Conservation (phyloP, 1,284 basidiomycete genomes). For the Trichosporon ovoides region DNA sequence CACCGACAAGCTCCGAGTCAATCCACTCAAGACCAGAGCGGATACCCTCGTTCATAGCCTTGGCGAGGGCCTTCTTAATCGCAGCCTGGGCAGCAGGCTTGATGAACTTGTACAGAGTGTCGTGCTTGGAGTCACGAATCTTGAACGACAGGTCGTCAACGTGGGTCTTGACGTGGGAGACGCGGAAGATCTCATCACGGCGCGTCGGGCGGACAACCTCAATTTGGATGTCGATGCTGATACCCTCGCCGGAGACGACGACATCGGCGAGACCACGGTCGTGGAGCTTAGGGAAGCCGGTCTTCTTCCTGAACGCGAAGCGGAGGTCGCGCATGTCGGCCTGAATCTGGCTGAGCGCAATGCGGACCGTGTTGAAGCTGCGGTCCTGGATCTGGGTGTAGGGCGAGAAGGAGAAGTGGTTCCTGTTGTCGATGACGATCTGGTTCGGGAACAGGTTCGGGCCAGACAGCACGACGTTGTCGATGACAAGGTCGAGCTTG, state of each 20-base stretch:
- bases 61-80: constrained; percentile 86
- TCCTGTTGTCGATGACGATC: constrained; percentile 72
- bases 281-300: constrained; percentile 56
- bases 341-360: constrained; percentile 79
- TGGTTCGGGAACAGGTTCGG: constrained; percentile 59
- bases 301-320: constrained; percentile 62
- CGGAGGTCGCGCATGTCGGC: constrained; percentile 89
- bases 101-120: constrained; percentile 70
- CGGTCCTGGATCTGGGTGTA: constrained; percentile 57
- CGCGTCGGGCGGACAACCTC: constrained; percentile 43
- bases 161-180: constrained; percentile 49
- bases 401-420: constrained; percentile 76
- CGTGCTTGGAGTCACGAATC: constrained; percentile 86
- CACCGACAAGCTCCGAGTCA: constrained; percentile 64
- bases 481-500: constrained; percentile 78
- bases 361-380: constrained; percentile 62
- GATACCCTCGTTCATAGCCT: constrained; percentile 72
- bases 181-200: constrained; percentile 38
- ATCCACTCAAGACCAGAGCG: constrained; percentile 71
- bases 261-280: constrained; percentile 91
- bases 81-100: constrained; percentile 53
- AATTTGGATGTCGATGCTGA: constrained; percentile 50
- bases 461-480: constrained; percentile 78
- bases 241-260: constrained; percentile 66
- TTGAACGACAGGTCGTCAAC: constrained; percentile 79